phyloP scores from a whole-genome alignment of 1,284 basidiomycete species.

The Ceratobasidium sp. region DNA sequence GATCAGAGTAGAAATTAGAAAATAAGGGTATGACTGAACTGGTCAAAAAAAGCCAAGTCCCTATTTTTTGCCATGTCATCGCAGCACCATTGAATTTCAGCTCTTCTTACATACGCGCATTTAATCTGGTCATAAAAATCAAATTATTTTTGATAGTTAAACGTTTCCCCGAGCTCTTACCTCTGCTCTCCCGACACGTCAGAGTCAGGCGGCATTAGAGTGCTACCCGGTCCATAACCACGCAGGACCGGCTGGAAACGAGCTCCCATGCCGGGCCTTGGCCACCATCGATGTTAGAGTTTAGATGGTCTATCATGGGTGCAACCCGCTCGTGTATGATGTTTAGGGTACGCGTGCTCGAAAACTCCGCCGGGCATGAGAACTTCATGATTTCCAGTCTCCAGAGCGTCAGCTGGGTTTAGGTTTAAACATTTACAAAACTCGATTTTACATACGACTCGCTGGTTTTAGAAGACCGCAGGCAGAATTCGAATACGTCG shows the following conservation, averaged over 20 bases:
- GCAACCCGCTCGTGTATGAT: conserved; percentile 10
- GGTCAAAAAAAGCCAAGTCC: background rate
- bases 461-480: conserved; percentile 15
- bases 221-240: conserved; percentile 21
- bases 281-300: conserved; percentile 34
- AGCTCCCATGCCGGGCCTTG: conserved; percentile 29
- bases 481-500: conserved; percentile 20
- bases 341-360: conserved; percentile 26
- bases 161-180: background rate
- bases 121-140: conserved; percentile 10
- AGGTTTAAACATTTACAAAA: background rate
- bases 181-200: background rate
- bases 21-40: too few relatives aligned
- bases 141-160: background rate
- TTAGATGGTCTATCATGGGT: conserved; percentile 7
- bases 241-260: conserved; percentile 2
- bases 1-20: too few relatives aligned
- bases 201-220: background rate
- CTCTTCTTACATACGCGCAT: conserved; percentile 5
- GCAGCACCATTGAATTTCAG: too few relatives aligned
- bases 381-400: conserved; percentile 38
- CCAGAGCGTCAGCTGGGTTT: conserved; percentile 18
- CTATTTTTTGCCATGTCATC: too few relatives aligned
- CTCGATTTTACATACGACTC: conserved; percentile 31
- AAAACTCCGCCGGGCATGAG: conserved; percentile 40